phyloP scores from a whole-genome alignment of 768 basidiomycete genomes.

The Pisolithus marmoratus region DNA sequence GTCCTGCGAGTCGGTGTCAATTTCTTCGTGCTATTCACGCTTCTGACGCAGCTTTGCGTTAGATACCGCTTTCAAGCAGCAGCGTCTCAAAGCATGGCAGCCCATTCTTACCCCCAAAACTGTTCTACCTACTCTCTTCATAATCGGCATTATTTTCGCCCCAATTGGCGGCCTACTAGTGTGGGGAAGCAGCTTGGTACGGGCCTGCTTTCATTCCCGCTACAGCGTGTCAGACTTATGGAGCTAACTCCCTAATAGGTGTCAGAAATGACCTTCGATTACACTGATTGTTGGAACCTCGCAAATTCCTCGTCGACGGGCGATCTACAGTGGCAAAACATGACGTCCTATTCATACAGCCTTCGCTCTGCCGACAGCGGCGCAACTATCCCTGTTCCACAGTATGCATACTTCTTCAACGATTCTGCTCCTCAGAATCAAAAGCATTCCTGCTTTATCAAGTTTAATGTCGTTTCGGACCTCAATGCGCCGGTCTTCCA shows the following conservation, averaged over 20 bases:
- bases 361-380: slow-evolving; percentile 55
- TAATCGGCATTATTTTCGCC: slow-evolving; percentile 91
- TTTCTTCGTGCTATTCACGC: slow-evolving; percentile 1
- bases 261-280: slow-evolving; percentile 92
- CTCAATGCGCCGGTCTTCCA: slow-evolving; percentile 73
- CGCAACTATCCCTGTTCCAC: slow-evolving; percentile 47
- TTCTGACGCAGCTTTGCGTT: slow-evolving; percentile 13
- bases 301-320: slow-evolving; percentile 30
- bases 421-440: slow-evolving; percentile 40
- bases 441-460: slow-evolving; percentile 63
- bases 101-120: slow-evolving; percentile 98
- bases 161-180: slow-evolving; percentile 93
- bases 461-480: slow-evolving; percentile 79
- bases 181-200: slow-evolving; percentile 76
- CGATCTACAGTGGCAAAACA: slow-evolving; percentile 36
- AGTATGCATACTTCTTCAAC: slow-evolving; percentile 68
- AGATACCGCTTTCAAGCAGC: slow-evolving; percentile 99
- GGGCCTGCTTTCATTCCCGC: slow-evolving; percentile 18
- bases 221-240: slow-evolving; percentile 10
- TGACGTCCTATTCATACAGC: slow-evolving; percentile 63
- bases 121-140: slow-evolving; percentile 92
- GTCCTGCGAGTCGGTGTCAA: slow-evolving; percentile 69
- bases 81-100: slow-evolving; percentile 99
- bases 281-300: slow-evolving; percentile 82
- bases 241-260: slow-evolving; percentile 41